phyloP scores from a whole-genome alignment of 768 basidiomycete species.

The Gloeostereum incarnatum region DNA sequence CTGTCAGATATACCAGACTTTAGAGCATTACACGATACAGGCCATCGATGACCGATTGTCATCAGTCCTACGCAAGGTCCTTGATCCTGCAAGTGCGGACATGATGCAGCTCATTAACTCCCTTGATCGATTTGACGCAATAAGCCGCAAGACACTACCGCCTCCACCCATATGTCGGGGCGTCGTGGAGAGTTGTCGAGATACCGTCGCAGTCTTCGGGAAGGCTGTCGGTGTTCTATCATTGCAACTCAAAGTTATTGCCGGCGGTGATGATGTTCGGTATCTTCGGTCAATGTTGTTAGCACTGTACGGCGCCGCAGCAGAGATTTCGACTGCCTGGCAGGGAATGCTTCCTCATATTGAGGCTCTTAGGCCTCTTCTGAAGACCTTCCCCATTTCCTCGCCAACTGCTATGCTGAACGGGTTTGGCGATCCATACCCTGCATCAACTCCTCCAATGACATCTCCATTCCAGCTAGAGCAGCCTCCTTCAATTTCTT shows the following conservation, averaged over 20 bases:
- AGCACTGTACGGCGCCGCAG: conserved; percentile 82
- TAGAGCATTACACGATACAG: conserved; percentile 81
- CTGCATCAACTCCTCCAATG: conserved; percentile 16
- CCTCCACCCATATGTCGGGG: conserved; percentile 63
- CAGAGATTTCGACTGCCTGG: conserved; percentile 87
- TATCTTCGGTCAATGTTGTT: conserved; percentile 82
- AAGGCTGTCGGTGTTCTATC: conserved; percentile 82
- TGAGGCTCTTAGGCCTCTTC: conserved; percentile 56
- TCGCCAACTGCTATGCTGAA: conserved; percentile 11
- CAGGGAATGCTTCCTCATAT: conserved; percentile 62
- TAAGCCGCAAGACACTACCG: conserved; percentile 61
- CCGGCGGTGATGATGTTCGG: conserved; percentile 70
- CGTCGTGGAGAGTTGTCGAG: conserved; percentile 76
- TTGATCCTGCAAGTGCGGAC: conserved; percentile 76
- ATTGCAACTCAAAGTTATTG: conserved; percentile 72
- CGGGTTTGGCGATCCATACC: conserved; percentile 15
- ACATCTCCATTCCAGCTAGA: conserved; percentile 12
- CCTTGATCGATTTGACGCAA: conserved; percentile 84
- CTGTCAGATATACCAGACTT: conserved; percentile 82
- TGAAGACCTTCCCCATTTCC: conserved; percentile 22
- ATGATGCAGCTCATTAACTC: conserved; percentile 81
- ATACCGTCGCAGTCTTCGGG: conserved; percentile 74
- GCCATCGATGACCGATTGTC: conserved; percentile 79
- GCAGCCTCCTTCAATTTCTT: conserved; percentile 10
- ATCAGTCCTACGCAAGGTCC: conserved; percentile 70